Percentiles rank a stretch among this genome's conserved stretches.
Conservation (phyloP, 257 asterid genomes). For the Solanum pimpinellifolium region DNA sequence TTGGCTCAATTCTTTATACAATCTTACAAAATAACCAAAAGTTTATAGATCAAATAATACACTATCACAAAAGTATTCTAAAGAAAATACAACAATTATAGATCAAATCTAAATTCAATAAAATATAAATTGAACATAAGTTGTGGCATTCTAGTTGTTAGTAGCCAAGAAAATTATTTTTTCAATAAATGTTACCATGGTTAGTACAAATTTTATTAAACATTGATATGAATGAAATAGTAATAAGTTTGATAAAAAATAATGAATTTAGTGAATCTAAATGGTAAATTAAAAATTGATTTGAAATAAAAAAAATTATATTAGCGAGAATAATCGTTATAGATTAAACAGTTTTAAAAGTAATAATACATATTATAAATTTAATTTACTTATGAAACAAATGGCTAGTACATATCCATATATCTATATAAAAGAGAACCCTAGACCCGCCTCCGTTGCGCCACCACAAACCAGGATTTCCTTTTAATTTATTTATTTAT, state of each 20-base stretch:
- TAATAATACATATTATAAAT: too few relatives aligned
- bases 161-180: neutral
- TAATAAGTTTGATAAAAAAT: neutral
- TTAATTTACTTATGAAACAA: too few relatives aligned
- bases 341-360: too few relatives aligned
- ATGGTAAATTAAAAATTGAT: neutral
- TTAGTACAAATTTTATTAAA: neutral
- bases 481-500: too few relatives aligned
- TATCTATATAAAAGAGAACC: too few relatives aligned
- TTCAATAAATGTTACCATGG: neutral
- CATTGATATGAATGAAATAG: neutral
- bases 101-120: neutral
- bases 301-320: neutral
- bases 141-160: neutral
- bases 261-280: neutral
- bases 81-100: too few relatives aligned
- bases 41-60: neutral
- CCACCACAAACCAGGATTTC: too few relatives aligned
- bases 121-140: neutral
- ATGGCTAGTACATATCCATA: too few relatives aligned
- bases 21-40: neutral
- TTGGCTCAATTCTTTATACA: neutral
- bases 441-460: too few relatives aligned
- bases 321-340: too few relatives aligned
- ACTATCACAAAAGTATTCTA: too few relatives aligned